These are phyloP conservation scores for Kregervanrija fluxuum DNA, from an alignment of 805 yeast species.

Conservation along the genomic window DNA sequence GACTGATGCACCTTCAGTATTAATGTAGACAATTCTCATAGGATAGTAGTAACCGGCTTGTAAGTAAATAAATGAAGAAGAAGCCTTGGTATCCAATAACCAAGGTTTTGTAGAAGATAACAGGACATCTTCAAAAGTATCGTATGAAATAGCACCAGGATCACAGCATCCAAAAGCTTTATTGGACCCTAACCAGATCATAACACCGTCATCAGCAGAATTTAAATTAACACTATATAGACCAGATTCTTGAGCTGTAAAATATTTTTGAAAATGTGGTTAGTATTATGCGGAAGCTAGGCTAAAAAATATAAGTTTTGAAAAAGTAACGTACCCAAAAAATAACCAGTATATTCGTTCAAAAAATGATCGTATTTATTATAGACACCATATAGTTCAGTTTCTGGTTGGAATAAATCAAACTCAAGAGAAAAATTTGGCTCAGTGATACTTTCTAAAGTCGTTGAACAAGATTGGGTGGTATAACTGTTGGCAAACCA, in stretches of 20 bases:
- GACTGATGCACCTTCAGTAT: neutral
- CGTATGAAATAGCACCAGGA: neutral
- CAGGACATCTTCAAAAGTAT: constrained; percentile 1
- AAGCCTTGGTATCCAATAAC: neutral
- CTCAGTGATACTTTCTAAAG: constrained; percentile 2
- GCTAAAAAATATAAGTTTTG: no score
- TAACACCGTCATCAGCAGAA: constrained; percentile 24
- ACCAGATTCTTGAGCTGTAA: constrained; percentile 23
- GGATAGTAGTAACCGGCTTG: constrained; percentile 8
- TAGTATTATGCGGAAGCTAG: constrained; percentile 16
- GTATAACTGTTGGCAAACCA: constrained; percentile 7
- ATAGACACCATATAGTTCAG: neutral
- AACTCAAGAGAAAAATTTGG: constrained; percentile 1
- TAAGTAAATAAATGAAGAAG: constrained; percentile 6
- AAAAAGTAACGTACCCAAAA: neutral
- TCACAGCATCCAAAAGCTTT: constrained; percentile 29
- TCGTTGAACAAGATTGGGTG: neutral
- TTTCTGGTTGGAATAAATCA: neutral
- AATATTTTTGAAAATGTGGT: neutral
- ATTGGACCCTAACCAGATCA: constrained; percentile 23
- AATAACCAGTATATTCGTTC: constrained; percentile 6
- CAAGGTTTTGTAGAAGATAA: constrained; percentile 3
- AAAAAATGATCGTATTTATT: neutral
- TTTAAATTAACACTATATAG: constrained; percentile 16
- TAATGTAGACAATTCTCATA: constrained; percentile 8